phyloP scores from a whole-genome alignment of 1,284 basidiomycete genomes.

The Phenoliferia sp. region DNA sequence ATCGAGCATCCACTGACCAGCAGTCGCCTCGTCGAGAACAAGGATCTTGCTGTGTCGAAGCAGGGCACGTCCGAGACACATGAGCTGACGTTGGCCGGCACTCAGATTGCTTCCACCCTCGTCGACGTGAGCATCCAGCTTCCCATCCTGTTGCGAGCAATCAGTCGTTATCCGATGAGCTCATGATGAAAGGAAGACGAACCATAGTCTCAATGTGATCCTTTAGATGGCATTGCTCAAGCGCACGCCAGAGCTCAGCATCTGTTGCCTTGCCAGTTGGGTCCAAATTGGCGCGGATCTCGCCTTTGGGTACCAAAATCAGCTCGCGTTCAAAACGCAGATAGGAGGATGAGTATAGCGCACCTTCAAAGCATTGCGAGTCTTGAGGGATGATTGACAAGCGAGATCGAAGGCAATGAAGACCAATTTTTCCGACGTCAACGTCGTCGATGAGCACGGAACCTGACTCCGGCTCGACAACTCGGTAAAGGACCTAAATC shows the following conservation, averaged over 20 bases:
- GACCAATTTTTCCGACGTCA: constrained; percentile 74
- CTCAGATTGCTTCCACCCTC: constrained; percentile 56
- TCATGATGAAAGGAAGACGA: not conserved
- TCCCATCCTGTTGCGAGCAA: constrained; percentile 22
- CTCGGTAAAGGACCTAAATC: constrained; percentile 63
- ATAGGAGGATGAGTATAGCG: not conserved
- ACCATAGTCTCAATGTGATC: constrained; percentile 28
- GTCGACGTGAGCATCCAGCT: constrained; percentile 33
- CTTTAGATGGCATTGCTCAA: constrained; percentile 24
- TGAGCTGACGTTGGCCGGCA: constrained; percentile 74
- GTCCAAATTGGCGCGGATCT: constrained; percentile 46
- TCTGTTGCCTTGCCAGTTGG: constrained; percentile 21
- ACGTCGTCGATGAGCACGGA: constrained; percentile 76
- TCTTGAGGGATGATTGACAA: constrained; percentile 86
- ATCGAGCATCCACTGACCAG: constrained; percentile 51
- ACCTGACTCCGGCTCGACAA: constrained; percentile 75
- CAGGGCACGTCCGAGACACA: constrained; percentile 76
- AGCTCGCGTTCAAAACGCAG: constrained; percentile 1
- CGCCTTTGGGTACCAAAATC: constrained; percentile 22
- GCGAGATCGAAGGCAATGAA: constrained; percentile 63
- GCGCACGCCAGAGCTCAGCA: constrained; percentile 24
- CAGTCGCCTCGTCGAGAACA: constrained; percentile 64
- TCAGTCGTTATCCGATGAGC: not conserved
- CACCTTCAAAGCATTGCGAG: constrained; percentile 30
- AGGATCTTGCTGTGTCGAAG: constrained; percentile 71